Conservation (phyloP, 139 green algal genomes). For the Closterium sp. region DNA sequence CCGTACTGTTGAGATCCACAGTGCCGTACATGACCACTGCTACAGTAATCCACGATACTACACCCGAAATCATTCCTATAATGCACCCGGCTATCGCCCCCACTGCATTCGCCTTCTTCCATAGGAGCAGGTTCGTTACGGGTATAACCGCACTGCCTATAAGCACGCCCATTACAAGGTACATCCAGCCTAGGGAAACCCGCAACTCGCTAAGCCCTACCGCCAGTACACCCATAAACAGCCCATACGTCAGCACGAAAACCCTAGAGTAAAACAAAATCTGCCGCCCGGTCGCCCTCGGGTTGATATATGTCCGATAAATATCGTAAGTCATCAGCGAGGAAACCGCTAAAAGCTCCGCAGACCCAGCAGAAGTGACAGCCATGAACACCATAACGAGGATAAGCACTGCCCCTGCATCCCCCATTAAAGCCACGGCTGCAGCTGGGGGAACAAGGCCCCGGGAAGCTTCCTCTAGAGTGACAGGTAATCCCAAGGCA, state of each 20-base stretch:
- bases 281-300: conserved; percentile 69
- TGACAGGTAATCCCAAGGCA: conserved; percentile 83
- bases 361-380: conserved; percentile 52
- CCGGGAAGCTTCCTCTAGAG: conserved; percentile 61
- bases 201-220: conserved; percentile 76
- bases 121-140: conserved; percentile 69
- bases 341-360: conserved; percentile 84
- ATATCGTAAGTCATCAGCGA: conserved; percentile 78
- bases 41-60: conserved; percentile 28
- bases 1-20: conserved; percentile 28
- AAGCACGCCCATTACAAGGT: conserved; percentile 79
- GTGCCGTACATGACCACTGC: conserved; percentile 29
- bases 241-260: conserved; percentile 68
- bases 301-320: conserved; percentile 76
- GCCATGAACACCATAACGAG: conserved; percentile 71
- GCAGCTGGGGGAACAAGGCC: conserved; percentile 81
- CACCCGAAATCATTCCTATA: conserved; percentile 24
- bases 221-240: conserved; percentile 71
- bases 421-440: conserved; percentile 75
- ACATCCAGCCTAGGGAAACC: conserved; percentile 59
- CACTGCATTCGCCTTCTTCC: conserved; percentile 64
- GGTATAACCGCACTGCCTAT: conserved; percentile 85
- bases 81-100: conserved; percentile 9
- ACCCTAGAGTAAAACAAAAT: conserved; percentile 72
- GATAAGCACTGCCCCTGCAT: conserved; percentile 75